Conservation (phyloP, 768 basidiomycete genomes). For the Phaffia tasmanica region DNA sequence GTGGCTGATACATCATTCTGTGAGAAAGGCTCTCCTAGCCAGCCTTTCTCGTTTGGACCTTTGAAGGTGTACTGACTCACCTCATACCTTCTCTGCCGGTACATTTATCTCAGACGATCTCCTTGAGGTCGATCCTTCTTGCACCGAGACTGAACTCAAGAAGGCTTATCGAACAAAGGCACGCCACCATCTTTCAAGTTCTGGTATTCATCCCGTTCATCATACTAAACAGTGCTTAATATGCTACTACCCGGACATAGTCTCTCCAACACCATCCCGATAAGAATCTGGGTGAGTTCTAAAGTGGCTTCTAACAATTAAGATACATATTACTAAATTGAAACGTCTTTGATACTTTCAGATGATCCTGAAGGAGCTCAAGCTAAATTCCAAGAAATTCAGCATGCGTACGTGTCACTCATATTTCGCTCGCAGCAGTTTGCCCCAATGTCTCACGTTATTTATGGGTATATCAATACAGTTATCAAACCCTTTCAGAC, state of each 20-base stretch:
- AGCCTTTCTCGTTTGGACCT: neutral
- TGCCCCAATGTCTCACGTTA: neutral
- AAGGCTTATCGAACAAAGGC: conserved; percentile 94
- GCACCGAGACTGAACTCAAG: conserved; percentile 75
- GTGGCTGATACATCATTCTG: conserved; percentile 24
- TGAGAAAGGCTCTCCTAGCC: neutral
- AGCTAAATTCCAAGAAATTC: conserved; percentile 29
- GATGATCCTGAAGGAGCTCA: conserved; percentile 24
- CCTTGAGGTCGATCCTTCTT: conserved; percentile 67
- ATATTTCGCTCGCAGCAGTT: neutral
- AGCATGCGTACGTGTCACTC: conserved; percentile 24
- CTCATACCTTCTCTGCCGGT: neutral
- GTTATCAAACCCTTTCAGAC: conserved; percentile 69
- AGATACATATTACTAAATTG: too few relatives aligned
- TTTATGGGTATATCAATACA: neutral
- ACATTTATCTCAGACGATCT: conserved; percentile 50
- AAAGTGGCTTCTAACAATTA: neutral
- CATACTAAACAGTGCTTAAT: neutral
- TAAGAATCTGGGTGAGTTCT: conserved; percentile 24
- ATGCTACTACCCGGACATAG: conserved; percentile 7
- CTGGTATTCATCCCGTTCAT: too few relatives aligned
- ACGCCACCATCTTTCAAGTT: conserved; percentile 10
- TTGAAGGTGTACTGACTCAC: too few relatives aligned
- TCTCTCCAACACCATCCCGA: conserved; percentile 34
- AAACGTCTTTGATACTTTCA: neutral